Percentiles rank a stretch among this genome's conserved stretches.
These are phyloP conservation scores for Castanea sativa DNA, from an alignment of 306 rosid genomes.

Conservation along the genomic window DNA sequence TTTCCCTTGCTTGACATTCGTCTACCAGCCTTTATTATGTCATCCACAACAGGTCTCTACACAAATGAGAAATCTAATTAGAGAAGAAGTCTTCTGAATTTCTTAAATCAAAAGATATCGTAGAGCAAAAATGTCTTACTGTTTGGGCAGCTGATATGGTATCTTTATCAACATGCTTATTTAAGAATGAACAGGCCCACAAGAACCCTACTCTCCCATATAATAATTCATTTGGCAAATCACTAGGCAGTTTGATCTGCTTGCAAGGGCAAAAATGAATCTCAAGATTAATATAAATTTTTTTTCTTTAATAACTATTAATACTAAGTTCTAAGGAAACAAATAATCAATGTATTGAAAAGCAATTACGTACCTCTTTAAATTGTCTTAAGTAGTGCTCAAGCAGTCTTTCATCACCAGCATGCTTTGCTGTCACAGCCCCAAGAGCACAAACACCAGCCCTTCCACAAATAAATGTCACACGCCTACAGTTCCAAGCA, in stretches of 20 bases:
- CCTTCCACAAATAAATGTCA: constrained; percentile 71
- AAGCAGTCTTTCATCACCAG: constrained; percentile 55
- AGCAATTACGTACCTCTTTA: constrained; percentile 43
- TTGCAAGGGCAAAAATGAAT: constrained; percentile 8
- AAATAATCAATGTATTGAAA: background rate
- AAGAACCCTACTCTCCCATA: constrained; percentile 77
- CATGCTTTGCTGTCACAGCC: constrained; percentile 71
- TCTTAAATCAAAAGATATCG: constrained; percentile 11
- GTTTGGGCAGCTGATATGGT: constrained; percentile 43
- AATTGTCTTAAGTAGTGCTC: constrained; percentile 53
- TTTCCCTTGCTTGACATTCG: constrained; percentile 50
- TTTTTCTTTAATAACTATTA: no score
- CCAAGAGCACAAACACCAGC: constrained; percentile 84
- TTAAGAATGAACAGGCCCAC: constrained; percentile 81
- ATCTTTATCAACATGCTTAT: constrained; percentile 59
- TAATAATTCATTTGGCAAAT: constrained; percentile 70
- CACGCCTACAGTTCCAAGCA: constrained; percentile 48
- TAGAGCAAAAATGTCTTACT: constrained; percentile 35
- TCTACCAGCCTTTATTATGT: constrained; percentile 63
- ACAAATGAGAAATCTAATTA: constrained; percentile 17
- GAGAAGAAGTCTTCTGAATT: background rate
- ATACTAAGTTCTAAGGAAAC: background rate
- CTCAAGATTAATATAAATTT: background rate
- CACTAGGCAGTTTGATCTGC: constrained; percentile 64
- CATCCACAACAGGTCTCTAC: constrained; percentile 68